phyloP scores from a whole-genome alignment of 805 yeast species.

The Cyberlindnera subsufficiens region DNA sequence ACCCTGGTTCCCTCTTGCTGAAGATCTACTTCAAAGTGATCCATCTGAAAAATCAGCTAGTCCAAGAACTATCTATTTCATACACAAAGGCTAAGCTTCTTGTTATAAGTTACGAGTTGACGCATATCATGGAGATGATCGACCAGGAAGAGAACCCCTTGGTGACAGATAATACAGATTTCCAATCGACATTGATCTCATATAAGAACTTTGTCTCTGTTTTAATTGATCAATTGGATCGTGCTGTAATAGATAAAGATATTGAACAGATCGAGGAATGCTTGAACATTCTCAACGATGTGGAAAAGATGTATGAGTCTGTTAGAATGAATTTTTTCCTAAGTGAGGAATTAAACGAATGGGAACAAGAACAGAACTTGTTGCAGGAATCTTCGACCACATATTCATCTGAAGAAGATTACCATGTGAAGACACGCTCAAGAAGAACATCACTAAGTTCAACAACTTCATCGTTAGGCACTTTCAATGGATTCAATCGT shows the following conservation, averaged over 20 bases:
- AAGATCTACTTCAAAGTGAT: constrained; percentile 30
- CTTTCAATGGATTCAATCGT: constrained; percentile 24
- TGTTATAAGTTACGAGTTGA: constrained; percentile 58
- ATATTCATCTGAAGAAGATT: neutral
- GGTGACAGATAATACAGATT: constrained; percentile 24
- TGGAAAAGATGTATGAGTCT: constrained; percentile 68
- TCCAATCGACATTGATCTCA: constrained; percentile 38
- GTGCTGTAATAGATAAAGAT: constrained; percentile 47
- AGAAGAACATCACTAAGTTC: constrained; percentile 19
- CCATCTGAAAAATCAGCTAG: constrained; percentile 43
- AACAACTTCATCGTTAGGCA: constrained; percentile 28
- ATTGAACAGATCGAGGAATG: constrained; percentile 59
- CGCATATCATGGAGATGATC: constrained; percentile 29
- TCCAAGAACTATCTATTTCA: constrained; percentile 48
- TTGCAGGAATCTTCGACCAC: constrained; percentile 1
- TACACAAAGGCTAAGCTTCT: constrained; percentile 64
- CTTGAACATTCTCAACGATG: constrained; percentile 58
- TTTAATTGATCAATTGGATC: constrained; percentile 50
- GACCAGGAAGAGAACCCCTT: constrained; percentile 16
- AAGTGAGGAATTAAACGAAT: constrained; percentile 24
- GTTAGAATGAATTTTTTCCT: constrained; percentile 34
- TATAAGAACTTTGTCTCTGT: constrained; percentile 57
- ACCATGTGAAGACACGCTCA: constrained; percentile 6
- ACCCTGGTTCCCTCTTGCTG: constrained; percentile 19
- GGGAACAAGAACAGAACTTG: constrained; percentile 12